These are phyloP conservation scores for Pythium folliculosum DNA, from an alignment of 352 stramenopile species.

Conservation along the genomic window DNA sequence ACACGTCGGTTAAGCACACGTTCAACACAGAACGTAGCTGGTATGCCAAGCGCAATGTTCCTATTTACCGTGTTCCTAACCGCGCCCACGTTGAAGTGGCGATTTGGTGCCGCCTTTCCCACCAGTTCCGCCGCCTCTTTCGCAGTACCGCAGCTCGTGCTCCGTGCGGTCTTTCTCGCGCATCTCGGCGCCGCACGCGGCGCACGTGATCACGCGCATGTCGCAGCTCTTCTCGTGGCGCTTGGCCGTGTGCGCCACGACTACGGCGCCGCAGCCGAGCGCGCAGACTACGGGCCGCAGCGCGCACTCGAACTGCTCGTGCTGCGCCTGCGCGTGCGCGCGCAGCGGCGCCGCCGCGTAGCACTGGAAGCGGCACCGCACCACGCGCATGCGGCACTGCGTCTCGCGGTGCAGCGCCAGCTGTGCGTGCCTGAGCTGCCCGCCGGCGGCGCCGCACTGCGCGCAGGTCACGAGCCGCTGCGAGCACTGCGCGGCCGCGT, in stretches of 20 bases:
- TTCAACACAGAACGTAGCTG: too few species aligned
- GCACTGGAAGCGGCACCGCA: slow-evolving; percentile 52
- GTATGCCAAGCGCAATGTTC: too few species aligned
- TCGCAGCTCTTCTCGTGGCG: slow-evolving; percentile 53
- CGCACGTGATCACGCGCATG: slow-evolving; percentile 66
- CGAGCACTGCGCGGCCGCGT: slow-evolving; percentile 39
- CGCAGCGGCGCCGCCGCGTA: slow-evolving; percentile 45
- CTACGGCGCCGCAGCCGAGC: slow-evolving; percentile 54
- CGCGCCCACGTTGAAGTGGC: slow-evolving; percentile 16
- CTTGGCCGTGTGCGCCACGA: slow-evolving; percentile 52
- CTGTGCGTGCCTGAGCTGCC: slow-evolving; percentile 28
- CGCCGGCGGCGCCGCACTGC: slow-evolving; percentile 47
- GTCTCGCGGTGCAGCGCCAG: slow-evolving; percentile 46
- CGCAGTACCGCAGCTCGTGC: slow-evolving; percentile 52
- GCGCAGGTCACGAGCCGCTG: slow-evolving; percentile 54
- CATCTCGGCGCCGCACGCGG: slow-evolving; percentile 61
- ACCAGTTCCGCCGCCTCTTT: background rate
- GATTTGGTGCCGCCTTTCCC: slow-evolving; percentile 8
- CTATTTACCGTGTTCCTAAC: slow-evolving; percentile 6
- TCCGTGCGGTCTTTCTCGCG: slow-evolving; percentile 56
- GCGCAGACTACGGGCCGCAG: slow-evolving; percentile 67
- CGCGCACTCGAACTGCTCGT: slow-evolving; percentile 65
- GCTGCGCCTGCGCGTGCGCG: slow-evolving; percentile 54
- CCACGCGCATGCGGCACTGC: slow-evolving; percentile 61
- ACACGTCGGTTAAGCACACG: background rate